Percentiles rank a stretch among this genome's conserved stretches.
phyloP scores from a whole-genome alignment of 2,329 filamentous ascomycete species.

The Sarocladium kiliense region DNA sequence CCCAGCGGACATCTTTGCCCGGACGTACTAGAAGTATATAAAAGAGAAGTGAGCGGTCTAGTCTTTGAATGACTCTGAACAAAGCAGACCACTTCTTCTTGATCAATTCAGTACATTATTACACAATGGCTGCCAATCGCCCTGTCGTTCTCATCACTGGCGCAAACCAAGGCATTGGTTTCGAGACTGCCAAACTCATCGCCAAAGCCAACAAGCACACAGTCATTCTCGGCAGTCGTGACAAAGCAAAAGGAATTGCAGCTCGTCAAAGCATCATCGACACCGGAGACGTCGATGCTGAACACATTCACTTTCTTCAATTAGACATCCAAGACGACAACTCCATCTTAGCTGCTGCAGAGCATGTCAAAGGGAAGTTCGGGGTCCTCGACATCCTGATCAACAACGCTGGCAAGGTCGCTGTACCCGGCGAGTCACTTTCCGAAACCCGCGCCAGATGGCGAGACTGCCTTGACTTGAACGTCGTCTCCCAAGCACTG shows the following conservation, averaged over 20 bases:
- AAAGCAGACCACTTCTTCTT: no score
- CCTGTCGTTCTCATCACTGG: slow-evolving; percentile 16
- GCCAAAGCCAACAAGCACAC: slow-evolving; percentile 21
- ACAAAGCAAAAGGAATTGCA: slow-evolving; percentile 18
- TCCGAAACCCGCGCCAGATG: background rate
- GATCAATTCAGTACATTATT: no score
- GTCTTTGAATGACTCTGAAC: no score
- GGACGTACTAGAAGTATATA: no score
- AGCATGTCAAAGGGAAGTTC: slow-evolving; percentile 16
- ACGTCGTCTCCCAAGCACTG: background rate
- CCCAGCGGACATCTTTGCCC: no score
- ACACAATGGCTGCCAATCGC: no score
- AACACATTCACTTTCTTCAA: slow-evolving; percentile 10
- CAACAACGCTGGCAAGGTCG: slow-evolving; percentile 46
- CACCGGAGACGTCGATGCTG: slow-evolving; percentile 1
- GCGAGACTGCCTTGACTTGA: background rate
- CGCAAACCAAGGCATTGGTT: slow-evolving; percentile 18
- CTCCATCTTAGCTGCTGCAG: slow-evolving; percentile 19
- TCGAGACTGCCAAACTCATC: slow-evolving; percentile 15
- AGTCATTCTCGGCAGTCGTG: slow-evolving; percentile 27
- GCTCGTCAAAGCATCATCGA: slow-evolving; percentile 10
- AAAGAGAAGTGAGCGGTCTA: no score
- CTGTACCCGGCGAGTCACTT: background rate
- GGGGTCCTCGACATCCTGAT: slow-evolving; percentile 46
- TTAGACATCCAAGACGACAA: slow-evolving; percentile 19